Base-by-base conservation (phyloP, 163 green algal species). In the Chloromonas sp. region DNA sequence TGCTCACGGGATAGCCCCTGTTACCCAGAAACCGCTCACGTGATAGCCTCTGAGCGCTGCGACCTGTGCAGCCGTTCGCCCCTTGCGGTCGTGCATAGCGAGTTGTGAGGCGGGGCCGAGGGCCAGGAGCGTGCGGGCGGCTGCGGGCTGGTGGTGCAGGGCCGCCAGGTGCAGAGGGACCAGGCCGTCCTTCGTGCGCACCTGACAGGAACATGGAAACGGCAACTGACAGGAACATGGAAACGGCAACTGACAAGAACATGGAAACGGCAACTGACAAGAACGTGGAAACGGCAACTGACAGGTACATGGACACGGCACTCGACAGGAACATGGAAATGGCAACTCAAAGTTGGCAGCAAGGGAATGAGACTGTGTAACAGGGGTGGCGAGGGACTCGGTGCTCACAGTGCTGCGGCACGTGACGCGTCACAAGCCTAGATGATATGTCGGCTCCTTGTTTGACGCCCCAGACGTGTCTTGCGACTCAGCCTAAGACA, bases 141-240 rank as follows among this genome's bases (percentile, higher is more conserved):
- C 85, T 79, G 83, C 84, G 1, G 82, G 78, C 66, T 78, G 85
- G 85, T 81, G 78, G 81, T 81, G 62, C 78, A 89, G 78, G 58
- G 85, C 89, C 58, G 88, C 87, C 58, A 86, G 60, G 84, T 91
- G 89, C 70, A 90, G 70, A 11, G 66, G 66, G 5, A 74, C 5
- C 66, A 74, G 11, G 66, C 66, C 66, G 5, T 74, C 66, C 66
- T 74, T 74, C 5, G 5, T 11, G 66, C 66, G 66, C 66, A 74
- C 66, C 66, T 74, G 66, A 74, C 66, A 74, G 5, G 66, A 5
- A 74, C 66, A 74, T 36, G 36, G 36, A 36, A 36, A 36, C 36
- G 36, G 36, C 36, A 74, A 74, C 66, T 5, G 5, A 74, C 66
- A 11, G 5, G 11, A 5, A 11, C 66, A 74, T 11, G 66, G 66